Conservation (phyloP, 371 early-diverging fungal genomes). For the Mucor saturninus region DNA sequence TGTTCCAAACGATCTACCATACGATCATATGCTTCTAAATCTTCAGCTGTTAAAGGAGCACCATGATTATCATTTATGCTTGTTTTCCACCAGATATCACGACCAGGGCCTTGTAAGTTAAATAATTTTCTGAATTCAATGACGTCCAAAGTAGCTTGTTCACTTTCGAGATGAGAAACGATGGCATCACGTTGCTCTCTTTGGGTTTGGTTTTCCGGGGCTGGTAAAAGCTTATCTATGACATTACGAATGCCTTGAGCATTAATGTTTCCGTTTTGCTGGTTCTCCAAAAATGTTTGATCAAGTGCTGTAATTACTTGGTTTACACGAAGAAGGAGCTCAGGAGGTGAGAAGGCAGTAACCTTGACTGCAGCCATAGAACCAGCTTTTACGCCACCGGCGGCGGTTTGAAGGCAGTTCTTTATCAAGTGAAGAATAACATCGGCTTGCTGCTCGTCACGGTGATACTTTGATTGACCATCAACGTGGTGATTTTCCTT, state of each 20-base stretch:
- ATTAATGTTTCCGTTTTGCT: conserved; percentile 31
- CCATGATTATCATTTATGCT: conserved; percentile 6
- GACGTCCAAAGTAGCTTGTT: conserved; percentile 28
- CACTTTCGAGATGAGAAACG: conserved; percentile 18
- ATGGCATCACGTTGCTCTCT: conserved; percentile 23
- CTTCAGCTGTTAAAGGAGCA: conserved; percentile 42
- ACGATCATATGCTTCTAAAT: conserved; percentile 76
- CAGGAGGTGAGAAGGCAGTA: conserved; percentile 84
- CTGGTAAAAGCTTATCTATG: conserved; percentile 31
- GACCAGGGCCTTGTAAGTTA: conserved; percentile 40
- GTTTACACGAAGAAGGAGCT: conserved; percentile 76
- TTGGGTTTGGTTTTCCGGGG: conserved; percentile 29
- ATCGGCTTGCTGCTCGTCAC: conserved; percentile 61
- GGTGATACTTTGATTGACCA: conserved; percentile 26
- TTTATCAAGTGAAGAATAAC: conserved; percentile 67
- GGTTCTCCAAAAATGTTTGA: conserved; percentile 42
- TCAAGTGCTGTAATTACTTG: conserved; percentile 49
- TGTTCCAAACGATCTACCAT: conserved; percentile 68
- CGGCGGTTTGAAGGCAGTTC: conserved; percentile 73
- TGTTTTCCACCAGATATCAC: conserved; percentile 46
- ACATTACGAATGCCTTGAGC: conserved; percentile 34
- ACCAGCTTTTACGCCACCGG: conserved; percentile 40
- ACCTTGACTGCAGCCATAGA: conserved; percentile 88
- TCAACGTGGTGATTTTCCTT: conserved; percentile 29
- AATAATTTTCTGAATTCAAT: conserved; percentile 42